Evolutionary conservation across 441 rosid species (phyloP).

Genomic region (Pelargonium cotyledonis): DNA sequence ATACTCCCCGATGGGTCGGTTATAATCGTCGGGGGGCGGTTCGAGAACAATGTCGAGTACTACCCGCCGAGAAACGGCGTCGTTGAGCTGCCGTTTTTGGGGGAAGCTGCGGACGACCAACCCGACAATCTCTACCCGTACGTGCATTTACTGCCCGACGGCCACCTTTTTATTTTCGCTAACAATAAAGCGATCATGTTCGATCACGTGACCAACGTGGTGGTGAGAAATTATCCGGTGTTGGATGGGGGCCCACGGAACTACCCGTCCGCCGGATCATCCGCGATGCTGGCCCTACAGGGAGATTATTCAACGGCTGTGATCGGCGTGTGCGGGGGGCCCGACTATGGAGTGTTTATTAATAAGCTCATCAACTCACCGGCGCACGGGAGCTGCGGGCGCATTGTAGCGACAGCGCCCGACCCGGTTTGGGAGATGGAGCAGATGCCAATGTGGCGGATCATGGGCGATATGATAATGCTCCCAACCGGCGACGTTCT

Average conservation of each 20-base stretch:
- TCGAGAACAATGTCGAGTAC: slow-evolving; percentile 51
- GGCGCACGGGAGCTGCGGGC: slow-evolving; percentile 55
- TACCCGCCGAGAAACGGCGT: slow-evolving; percentile 49
- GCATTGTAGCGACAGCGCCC: slow-evolving; percentile 41
- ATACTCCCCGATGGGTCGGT: slow-evolving; percentile 60
- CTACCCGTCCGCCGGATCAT: slow-evolving; percentile 62
- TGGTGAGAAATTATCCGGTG: slow-evolving; percentile 39
- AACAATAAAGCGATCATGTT: slow-evolving; percentile 51
- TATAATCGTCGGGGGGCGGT: slow-evolving; percentile 56
- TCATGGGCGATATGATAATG: slow-evolving; percentile 67
- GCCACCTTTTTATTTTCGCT: slow-evolving; percentile 54
- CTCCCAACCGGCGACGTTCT: slow-evolving; percentile 51
- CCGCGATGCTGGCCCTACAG: slow-evolving; percentile 49
- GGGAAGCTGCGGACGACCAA: slow-evolving; percentile 46
- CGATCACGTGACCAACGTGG: slow-evolving; percentile 34
- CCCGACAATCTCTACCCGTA: slow-evolving; percentile 67
- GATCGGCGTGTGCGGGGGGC: slow-evolving; percentile 57
- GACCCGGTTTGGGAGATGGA: slow-evolving; percentile 55
- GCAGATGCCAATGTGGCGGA: slow-evolving; percentile 57
- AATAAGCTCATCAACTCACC: slow-evolving; percentile 37
- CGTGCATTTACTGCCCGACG: slow-evolving; percentile 60
- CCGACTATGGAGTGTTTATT: slow-evolving; percentile 49
- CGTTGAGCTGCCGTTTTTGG: slow-evolving; percentile 44
- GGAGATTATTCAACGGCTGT: slow-evolving; percentile 44
- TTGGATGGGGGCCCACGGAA: slow-evolving; percentile 60